Evolutionary conservation across 208 protist genomes (phyloP).

Genomic region (Lotmaria passim): DNA sequence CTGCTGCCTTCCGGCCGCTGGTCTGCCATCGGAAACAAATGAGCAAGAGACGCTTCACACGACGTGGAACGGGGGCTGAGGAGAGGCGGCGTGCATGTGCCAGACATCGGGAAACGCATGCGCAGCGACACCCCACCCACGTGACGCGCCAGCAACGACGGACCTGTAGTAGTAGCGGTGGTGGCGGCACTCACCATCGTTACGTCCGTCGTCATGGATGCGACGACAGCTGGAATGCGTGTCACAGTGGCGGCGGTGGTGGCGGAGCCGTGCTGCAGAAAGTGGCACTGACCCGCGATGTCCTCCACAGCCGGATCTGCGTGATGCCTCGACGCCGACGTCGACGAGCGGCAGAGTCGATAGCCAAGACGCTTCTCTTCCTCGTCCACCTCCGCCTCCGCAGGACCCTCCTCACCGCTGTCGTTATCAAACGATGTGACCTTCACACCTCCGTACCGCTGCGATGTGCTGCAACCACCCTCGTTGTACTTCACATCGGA

Average conservation of each 20-base stretch:
- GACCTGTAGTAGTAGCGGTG: not conserved
- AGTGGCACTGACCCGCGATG: not conserved
- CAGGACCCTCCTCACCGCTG: too few relatives aligned
- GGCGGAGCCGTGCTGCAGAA: too few relatives aligned
- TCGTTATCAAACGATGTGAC: too few relatives aligned
- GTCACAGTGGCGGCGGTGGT: too few relatives aligned
- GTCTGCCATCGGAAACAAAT: not conserved
- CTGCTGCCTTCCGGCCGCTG: too few relatives aligned
- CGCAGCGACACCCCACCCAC: not conserved
- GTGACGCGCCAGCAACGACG: not conserved
- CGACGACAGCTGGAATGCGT: too few relatives aligned
- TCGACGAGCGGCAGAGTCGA: not conserved
- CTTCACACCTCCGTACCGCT: not conserved
- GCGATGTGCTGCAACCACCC: not conserved
- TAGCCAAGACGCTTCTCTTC: not conserved
- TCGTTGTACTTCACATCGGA: not conserved
- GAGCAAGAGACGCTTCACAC: too few relatives aligned
- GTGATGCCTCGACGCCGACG: not conserved
- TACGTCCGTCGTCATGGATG: not conserved
- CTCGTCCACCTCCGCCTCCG: too few relatives aligned
- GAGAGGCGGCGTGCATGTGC: not conserved
- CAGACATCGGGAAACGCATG: not conserved
- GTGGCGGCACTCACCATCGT: not conserved
- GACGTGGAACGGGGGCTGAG: not conserved
- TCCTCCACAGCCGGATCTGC: not conserved